Evolutionary conservation across 768 basidiomycete species (phyloP).

Genomic region (Crassisporium funariophilum): DNA sequence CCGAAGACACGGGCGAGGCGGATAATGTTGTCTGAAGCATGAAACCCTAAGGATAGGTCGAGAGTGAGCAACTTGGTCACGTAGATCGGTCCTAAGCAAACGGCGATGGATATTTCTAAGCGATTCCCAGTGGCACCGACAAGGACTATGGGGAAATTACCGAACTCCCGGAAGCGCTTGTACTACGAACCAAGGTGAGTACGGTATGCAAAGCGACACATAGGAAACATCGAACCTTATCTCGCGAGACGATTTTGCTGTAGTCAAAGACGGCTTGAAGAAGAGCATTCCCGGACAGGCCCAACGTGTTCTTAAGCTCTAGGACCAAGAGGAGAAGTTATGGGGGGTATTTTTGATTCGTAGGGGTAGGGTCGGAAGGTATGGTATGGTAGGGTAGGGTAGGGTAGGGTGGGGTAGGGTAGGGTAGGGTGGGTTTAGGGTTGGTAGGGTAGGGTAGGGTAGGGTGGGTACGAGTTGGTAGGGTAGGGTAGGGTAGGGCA

Average conservation of each 20-base stretch:
- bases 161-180: conserved; percentile 13
- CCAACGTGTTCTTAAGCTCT: conserved; percentile 19
- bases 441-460: too few species aligned
- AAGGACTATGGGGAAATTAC: conserved; percentile 19
- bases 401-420: too few species aligned
- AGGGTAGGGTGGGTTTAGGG: too few species aligned
- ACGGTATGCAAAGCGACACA: background rate
- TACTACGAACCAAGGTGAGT: conserved; percentile 11
- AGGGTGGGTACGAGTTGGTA: too few species aligned
- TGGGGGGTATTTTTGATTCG: too few species aligned
- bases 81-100: conserved; percentile 18
- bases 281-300: conserved; percentile 16
- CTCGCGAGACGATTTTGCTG: conserved; percentile 16
- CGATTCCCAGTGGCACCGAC: conserved; percentile 21
- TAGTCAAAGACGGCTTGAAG: conserved; percentile 16
- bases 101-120: conserved; percentile 10
- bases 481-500: too few species aligned
- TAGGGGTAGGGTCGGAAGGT: too few species aligned
- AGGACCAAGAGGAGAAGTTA: too few species aligned
- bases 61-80: conserved; percentile 15
- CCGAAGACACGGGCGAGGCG: conserved; percentile 18
- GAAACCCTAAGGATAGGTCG: conserved; percentile 15
- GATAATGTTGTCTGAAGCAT: conserved; percentile 18
- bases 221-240: conserved; percentile 9
- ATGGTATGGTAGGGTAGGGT: too few species aligned